Percentiles rank a stretch among this genome's conserved stretches.
These are phyloP conservation scores for Trametes sanguinea DNA, from an alignment of 768 basidiomycete species.

Conservation along the genomic window DNA sequence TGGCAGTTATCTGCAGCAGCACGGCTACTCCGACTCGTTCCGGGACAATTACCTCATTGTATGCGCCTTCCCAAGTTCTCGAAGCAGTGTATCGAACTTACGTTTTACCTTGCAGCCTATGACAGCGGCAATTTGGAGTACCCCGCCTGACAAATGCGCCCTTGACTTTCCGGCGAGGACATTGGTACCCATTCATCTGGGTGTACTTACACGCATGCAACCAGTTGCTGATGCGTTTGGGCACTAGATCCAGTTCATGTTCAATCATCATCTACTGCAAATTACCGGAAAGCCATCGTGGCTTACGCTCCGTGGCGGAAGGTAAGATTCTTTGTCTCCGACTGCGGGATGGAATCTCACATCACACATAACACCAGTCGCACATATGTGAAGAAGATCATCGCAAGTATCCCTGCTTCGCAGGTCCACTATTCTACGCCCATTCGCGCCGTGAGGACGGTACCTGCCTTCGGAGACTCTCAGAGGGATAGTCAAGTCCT, in stretches of 20 bases:
- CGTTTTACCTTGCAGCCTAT: slow-evolving; percentile 48
- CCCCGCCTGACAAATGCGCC: slow-evolving; percentile 67
- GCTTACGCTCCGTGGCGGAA: slow-evolving; percentile 73
- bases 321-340: slow-evolving; percentile 40
- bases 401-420: slow-evolving; percentile 51
- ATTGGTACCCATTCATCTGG: slow-evolving; percentile 40
- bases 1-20: slow-evolving; percentile 57
- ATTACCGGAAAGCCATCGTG: slow-evolving; percentile 69
- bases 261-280: slow-evolving; percentile 75
- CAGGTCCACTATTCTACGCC: slow-evolving; percentile 63
- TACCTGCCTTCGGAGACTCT: background rate
- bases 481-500: slow-evolving; percentile 33
- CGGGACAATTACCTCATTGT: slow-evolving; percentile 76
- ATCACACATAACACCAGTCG: slow-evolving; percentile 40
- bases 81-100: background rate
- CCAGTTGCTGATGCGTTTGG: background rate
- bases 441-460: slow-evolving; percentile 41
- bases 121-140: slow-evolving; percentile 83
- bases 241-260: slow-evolving; percentile 63
- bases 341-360: too few species aligned
- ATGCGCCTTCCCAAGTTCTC: slow-evolving; percentile 27
- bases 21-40: slow-evolving; percentile 69
- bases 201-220: slow-evolving; percentile 5
- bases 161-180: slow-evolving; percentile 73
- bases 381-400: slow-evolving; percentile 65